Base-by-base conservation (phyloP, 306 rosid genomes). In the Arachis stenosperma region DNA sequence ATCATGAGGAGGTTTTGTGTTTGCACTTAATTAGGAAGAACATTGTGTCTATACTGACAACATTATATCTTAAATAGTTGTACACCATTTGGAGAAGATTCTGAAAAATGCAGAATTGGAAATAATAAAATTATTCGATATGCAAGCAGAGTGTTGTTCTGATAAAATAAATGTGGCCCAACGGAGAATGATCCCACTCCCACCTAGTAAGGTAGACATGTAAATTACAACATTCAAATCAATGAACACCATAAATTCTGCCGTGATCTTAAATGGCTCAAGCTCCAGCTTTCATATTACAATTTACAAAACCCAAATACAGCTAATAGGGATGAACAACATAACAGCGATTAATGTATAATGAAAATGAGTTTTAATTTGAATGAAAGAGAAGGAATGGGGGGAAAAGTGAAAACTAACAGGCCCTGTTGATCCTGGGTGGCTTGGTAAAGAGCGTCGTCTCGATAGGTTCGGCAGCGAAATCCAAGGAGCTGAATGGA, bases 351-450 rank as follows among this genome's bases (percentile, higher is more conserved):
- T 44, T 51, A 67, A 5, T 6, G 50, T 33, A 1, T 50, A 13
- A n/a, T 12, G 51, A 52, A 52, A 52, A n/a, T 5, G 14, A 12
- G 57, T 7, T n/a, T 14, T 0, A 7, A 14, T n/a, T 52, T 2
- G 55, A 11, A 46, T 42, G 15, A 5, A 11, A 11, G 53, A 48
- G 14, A 48, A 6, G 15, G 10, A 14, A 48, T 5, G 30, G 33
- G 5, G 43, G n/a, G 61, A 33, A 54, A 14, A 44, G 46, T 17
- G 53, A 22, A 61, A 61, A 67, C 94, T 65, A 80, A 94, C 99
- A 94, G 87, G 89, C 99, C 99, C 81, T 94, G 99, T 78, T 89
- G 99, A 73, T 94, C 99, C 83, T 94, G 84, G 3, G 97, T 69
- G 64, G 97, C 96, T 78, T 91, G 99, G 83, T 91, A 94, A 74